A percentile compares a stretch with the other conserved stretches of the same genome.
These are phyloP conservation scores for Fusarium mangiferae DNA, from an alignment of 2,329 filamentous ascomycete species.

Conservation along the genomic window DNA sequence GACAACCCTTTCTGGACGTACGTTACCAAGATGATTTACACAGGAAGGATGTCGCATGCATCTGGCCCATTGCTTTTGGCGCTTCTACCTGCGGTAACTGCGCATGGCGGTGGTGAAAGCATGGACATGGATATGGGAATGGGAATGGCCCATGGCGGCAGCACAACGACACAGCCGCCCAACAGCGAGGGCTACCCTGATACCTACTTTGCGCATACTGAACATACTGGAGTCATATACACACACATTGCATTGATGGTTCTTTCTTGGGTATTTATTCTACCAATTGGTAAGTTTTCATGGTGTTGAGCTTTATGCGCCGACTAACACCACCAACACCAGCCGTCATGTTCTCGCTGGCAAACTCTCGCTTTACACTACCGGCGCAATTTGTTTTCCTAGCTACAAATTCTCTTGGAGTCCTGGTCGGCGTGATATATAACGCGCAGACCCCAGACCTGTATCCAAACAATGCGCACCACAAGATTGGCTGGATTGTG, in stretches of 20 bases:
- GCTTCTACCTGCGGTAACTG: conserved; percentile 33
- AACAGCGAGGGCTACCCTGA: conserved; percentile 51
- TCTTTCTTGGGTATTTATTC: conserved; percentile 75
- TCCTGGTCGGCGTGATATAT: conserved; percentile 76
- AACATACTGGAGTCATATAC: conserved; percentile 68
- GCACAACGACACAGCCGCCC: conserved; percentile 36
- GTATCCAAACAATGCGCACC: conserved; percentile 88
- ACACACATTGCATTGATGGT: conserved; percentile 78
- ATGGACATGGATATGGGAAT: conserved; percentile 16
- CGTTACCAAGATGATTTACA: neutral
- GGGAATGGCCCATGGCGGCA: conserved; percentile 9
- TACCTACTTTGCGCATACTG: conserved; percentile 69
- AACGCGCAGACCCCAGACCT: conserved; percentile 85
- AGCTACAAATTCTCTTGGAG: conserved; percentile 68
- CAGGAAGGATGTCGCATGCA: neutral
- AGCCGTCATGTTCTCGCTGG: conserved; percentile 89
- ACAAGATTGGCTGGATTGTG: conserved; percentile 86
- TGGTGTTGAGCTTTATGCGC: neutral
- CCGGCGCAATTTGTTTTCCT: conserved; percentile 75
- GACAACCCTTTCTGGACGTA: neutral
- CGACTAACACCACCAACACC: conserved; percentile 17
- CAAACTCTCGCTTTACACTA: conserved; percentile 79
- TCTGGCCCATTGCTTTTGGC: conserved; percentile 8
- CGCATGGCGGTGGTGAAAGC: conserved; percentile 32
- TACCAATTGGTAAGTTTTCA: conserved; percentile 73